Conservation (phyloP, 306 rosid species). For the Corylus avellana region DNA sequence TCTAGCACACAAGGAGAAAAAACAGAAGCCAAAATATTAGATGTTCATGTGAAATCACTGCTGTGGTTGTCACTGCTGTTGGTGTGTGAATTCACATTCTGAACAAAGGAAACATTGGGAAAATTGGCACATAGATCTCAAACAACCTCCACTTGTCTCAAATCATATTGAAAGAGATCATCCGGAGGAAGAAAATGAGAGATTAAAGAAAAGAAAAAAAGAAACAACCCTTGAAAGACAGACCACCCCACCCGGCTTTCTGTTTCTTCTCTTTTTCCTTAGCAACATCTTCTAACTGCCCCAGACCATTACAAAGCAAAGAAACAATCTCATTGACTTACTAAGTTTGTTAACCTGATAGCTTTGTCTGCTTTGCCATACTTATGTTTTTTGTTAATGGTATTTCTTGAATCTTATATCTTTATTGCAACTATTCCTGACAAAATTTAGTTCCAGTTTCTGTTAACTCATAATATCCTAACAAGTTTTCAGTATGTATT, state of each 20-base stretch:
- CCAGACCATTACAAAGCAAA: not conserved
- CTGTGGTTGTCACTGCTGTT: slow-evolving; percentile 2
- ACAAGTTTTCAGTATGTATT: not conserved
- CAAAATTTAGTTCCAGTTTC: not conserved
- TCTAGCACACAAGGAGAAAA: slow-evolving; percentile 20
- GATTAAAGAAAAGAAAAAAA: not conserved
- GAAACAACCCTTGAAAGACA: not conserved
- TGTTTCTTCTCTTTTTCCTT: no score
- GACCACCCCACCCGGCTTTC: not conserved
- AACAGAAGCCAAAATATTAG: slow-evolving; percentile 20
- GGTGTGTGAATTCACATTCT: not conserved
- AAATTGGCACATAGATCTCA: not conserved
- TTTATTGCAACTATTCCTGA: not conserved
- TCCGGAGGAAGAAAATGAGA: not conserved
- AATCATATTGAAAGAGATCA: not conserved
- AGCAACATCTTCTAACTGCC: no score
- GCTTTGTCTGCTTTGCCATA: not conserved
- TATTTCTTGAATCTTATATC: not conserved
- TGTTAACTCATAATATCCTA: not conserved
- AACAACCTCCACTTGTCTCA: not conserved
- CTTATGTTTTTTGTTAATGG: not conserved
- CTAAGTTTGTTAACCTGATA: not conserved
- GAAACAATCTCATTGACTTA: not conserved
- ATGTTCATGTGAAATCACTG: slow-evolving; percentile 19
- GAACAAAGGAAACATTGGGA: not conserved